Percentiles rank a stretch among this genome's conserved stretches.
phyloP scores from a whole-genome alignment of 805 yeast species.

The Cyberlindnera subsufficiens region DNA sequence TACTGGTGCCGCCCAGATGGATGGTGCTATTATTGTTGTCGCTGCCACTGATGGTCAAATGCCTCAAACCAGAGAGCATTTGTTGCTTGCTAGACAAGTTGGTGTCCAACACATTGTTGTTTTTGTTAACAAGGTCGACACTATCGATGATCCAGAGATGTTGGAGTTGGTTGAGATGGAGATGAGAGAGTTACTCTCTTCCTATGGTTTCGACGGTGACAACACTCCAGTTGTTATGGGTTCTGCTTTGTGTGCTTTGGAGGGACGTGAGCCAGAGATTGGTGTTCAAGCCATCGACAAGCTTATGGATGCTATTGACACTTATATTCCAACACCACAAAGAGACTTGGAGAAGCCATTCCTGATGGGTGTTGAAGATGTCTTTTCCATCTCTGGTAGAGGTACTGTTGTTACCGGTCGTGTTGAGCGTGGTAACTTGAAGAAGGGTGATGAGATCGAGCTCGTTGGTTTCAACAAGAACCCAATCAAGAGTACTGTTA shows the following conservation, averaged over 20 bases:
- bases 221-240: constrained; percentile 98
- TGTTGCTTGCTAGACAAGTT: constrained; percentile 97
- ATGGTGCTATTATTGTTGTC: constrained; percentile 98
- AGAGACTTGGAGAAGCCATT: constrained; percentile 96
- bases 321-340: constrained; percentile 89
- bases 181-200: constrained; percentile 91
- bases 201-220: constrained; percentile 97
- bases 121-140: constrained; percentile 96
- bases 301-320: constrained; percentile 89
- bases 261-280: constrained; percentile 82
- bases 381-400: constrained; percentile 98
- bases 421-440: constrained; percentile 95
- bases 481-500: constrained; percentile 89
- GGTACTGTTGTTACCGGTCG: constrained; percentile 99
- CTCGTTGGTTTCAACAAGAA: constrained; percentile 86
- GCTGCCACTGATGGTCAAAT: constrained; percentile 99
- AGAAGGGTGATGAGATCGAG: constrained; percentile 98
- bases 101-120: constrained; percentile 98
- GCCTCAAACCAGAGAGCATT: constrained; percentile 99
- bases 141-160: constrained; percentile 98
- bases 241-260: constrained; percentile 95
- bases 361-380: constrained; percentile 95
- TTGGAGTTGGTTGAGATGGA: constrained; percentile 99
- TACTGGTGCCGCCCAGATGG: constrained; percentile 99
- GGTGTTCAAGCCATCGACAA: constrained; percentile 81